Conservation (phyloP, 768 basidiomycete species). For the Gymnopilus dilepis region DNA sequence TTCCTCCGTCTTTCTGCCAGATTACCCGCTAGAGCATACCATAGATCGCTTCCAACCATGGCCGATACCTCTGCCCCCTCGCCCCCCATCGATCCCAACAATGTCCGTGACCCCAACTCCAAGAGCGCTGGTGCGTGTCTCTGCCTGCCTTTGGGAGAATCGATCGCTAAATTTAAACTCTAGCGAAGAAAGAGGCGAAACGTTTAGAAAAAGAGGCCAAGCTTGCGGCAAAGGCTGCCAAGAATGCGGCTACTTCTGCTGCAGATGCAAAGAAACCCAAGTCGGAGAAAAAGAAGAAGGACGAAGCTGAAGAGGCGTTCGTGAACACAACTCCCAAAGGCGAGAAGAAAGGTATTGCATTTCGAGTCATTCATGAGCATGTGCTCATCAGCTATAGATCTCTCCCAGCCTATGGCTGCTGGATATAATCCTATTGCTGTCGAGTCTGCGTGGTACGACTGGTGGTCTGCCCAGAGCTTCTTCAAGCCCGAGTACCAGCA, state of each 20-base stretch:
- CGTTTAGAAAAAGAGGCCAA: constrained; percentile 80
- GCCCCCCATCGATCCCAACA: constrained; percentile 26
- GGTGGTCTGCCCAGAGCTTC: constrained; percentile 93
- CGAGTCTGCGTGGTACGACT: constrained; percentile 97
- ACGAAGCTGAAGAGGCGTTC: constrained; percentile 63
- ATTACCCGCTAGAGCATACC: constrained; percentile 14
- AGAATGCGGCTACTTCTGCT: constrained; percentile 44
- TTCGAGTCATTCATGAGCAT: not conserved
- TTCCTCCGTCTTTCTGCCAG: not conserved
- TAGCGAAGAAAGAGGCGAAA: constrained; percentile 89
- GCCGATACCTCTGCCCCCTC: constrained; percentile 2
- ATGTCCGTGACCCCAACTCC: constrained; percentile 41
- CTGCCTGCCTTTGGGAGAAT: not conserved
- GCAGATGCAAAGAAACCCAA: constrained; percentile 66
- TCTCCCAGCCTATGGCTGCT: constrained; percentile 85
- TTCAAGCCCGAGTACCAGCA: constrained; percentile 73
- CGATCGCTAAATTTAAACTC: not conserved
- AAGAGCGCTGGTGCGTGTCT: constrained; percentile 46
- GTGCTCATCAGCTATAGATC: constrained; percentile 53
- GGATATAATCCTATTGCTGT: constrained; percentile 96
- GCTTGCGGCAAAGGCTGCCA: constrained; percentile 70
- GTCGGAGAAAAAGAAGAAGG: constrained; percentile 73
- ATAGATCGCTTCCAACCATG: constrained; percentile 14
- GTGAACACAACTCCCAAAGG: constrained; percentile 90
- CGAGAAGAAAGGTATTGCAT: constrained; percentile 84